Base-by-base conservation (phyloP, 192 early-diverging fungal species). In the Backusella australiensis region DNA sequence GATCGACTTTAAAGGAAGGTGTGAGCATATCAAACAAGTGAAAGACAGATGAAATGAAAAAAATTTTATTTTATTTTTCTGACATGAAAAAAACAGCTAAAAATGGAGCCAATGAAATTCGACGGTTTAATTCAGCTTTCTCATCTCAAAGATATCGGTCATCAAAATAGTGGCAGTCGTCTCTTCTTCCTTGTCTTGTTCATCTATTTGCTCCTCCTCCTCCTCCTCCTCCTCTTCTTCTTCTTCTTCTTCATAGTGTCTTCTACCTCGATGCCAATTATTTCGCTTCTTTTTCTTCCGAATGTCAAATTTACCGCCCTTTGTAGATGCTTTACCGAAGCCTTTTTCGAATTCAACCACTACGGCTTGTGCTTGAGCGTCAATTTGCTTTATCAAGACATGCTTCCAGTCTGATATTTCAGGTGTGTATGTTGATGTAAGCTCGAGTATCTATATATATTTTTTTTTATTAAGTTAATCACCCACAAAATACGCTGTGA, bases 1-100 rank as follows among this genome's bases (percentile, higher is more conserved):
- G 96, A 1, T 87, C 84, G 17, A 95, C 87, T 41, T 78, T 82
- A 77, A 99, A 99, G 14, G 80, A 76, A 6, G 97, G 96, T n/a
- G 96, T 97, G 71, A 98, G 90, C 97, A 99, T 99, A 38, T 21
- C 39, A 41, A 69, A 21, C 35, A 36, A 69, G 12, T 29, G 21
- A 26, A 14, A 21, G n/a, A 53, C 11, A 21, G 26, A 63, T 12
- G 12, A 14, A 19, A 49, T 49, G 46, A n/a, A 49, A 49, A 63
- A 3, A 3, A 0, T 29, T 63, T 63, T 63, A 29, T 59, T 56
- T 21, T 56, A 19, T 59, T 63, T 26, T 63, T 63, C 12, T 63
- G 56, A 63, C 56, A 63, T 12, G 56, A 56, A 56, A 56, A 56
- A 56, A 56, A 56, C 19, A 6, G 8, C 19, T 23, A 56, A 56